A percentile compares a stretch with the other conserved stretches of the same genome.
phyloP scores from a whole-genome alignment of 305 asterid genomes.

The Fraxinus platypoda region DNA sequence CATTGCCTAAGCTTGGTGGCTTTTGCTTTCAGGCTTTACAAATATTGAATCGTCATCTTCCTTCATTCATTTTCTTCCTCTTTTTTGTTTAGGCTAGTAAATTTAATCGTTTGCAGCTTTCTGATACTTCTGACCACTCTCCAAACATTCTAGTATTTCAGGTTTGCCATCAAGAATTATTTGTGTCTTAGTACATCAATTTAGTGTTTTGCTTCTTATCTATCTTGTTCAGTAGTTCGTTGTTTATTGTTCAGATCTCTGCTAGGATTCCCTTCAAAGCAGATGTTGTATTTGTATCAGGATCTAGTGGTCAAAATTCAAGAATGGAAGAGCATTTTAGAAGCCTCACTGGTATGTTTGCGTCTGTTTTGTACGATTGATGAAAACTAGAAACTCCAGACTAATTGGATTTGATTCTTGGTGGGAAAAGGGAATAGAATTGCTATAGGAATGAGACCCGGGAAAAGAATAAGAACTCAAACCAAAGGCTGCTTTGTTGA shows the following conservation, averaged over 20 bases:
- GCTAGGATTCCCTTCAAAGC: constrained; percentile 72
- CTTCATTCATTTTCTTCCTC: constrained; percentile 19
- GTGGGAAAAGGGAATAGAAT: neutral
- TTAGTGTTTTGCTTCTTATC: constrained; percentile 14
- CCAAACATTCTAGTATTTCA: constrained; percentile 90
- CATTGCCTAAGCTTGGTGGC: constrained; percentile 16
- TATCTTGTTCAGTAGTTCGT: constrained; percentile 21
- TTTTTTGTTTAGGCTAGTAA: constrained; percentile 58
- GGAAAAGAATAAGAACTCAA: neutral
- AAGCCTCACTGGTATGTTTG: constrained; percentile 58
- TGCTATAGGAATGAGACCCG: neutral
- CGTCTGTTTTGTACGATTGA: constrained; percentile 5
- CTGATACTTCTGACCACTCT: constrained; percentile 73
- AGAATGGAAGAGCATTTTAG: constrained; percentile 54
- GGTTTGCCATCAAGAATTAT: constrained; percentile 44
- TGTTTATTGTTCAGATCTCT: constrained; percentile 60
- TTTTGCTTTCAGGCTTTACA: constrained; percentile 5
- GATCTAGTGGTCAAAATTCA: constrained; percentile 49
- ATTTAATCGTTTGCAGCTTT: constrained; percentile 72
- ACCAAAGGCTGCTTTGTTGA: neutral
- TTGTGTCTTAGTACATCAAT: neutral
- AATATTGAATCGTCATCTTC: constrained; percentile 15
- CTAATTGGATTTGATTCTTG: neutral
- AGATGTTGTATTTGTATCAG: constrained; percentile 73
- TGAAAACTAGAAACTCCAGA: neutral